Percentiles rank a stretch among this genome's conserved stretches.
Evolutionary conservation across 164 flowering plant species (phyloP).

Genomic region (Aristolochia contorta): DNA sequence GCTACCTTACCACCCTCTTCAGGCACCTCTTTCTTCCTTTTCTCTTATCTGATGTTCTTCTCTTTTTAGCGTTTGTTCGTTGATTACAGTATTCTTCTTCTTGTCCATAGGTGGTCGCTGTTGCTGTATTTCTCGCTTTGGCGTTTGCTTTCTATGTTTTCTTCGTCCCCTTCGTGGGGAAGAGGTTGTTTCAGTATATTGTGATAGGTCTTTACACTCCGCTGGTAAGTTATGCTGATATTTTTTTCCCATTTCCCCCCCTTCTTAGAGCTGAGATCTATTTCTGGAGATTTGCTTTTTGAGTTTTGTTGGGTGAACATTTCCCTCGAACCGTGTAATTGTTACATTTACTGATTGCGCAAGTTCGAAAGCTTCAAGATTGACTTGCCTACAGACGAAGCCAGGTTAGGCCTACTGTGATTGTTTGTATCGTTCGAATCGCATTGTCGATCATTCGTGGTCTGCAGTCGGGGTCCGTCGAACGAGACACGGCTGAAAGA

Average conservation of each 20-base stretch:
- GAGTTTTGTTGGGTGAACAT: background rate
- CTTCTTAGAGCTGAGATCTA: constrained; percentile 8
- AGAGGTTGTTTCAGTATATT: constrained; percentile 64
- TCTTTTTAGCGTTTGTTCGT: constrained; percentile 19
- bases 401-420: too few species aligned
- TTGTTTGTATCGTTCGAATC: too few species aligned
- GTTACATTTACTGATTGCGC: background rate
- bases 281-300: constrained; percentile 2
- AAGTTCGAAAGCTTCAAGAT: too few species aligned
- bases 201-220: constrained; percentile 92
- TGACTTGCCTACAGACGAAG: too few species aligned
- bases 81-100: constrained; percentile 88
- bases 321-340: background rate
- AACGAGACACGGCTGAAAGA: too few species aligned
- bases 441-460: too few species aligned
- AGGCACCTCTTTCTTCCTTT: constrained; percentile 31
- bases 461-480: too few species aligned
- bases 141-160: constrained; percentile 98
- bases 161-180: constrained; percentile 96
- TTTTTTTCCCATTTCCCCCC: background rate
- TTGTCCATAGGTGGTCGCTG: constrained; percentile 75
- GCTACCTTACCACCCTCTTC: constrained; percentile 95
- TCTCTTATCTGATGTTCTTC: background rate
- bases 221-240: constrained; percentile 47
- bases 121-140: constrained; percentile 91